Evolutionary conservation across 2,329 filamentous ascomycete species (phyloP).

Genomic region (Sporothrix euskadiensis): DNA sequence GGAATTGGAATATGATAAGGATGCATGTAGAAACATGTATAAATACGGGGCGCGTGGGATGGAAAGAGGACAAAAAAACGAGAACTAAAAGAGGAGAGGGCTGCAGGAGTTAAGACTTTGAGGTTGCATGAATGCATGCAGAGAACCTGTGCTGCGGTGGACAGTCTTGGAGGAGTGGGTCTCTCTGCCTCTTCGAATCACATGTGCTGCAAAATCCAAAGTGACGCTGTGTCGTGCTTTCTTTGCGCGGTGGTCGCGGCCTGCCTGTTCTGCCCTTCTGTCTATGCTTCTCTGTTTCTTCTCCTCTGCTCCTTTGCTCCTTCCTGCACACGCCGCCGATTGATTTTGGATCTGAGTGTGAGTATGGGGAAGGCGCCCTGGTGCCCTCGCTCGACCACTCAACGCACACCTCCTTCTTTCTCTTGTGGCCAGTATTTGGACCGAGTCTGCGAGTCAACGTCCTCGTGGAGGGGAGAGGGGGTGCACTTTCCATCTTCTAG

Average conservation of each 20-base stretch:
- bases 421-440: background rate
- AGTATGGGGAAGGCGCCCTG: background rate
- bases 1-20: background rate
- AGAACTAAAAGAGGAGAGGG: background rate
- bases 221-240: background rate
- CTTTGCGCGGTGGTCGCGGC: background rate
- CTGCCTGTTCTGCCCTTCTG: background rate
- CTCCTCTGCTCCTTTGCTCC: background rate
- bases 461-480: background rate
- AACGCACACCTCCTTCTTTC: background rate
- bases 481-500: background rate
- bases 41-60: background rate
- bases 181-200: background rate
- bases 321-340: background rate
- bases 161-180: background rate
- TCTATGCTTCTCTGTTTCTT: background rate
- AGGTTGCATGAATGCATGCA: background rate
- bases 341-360: background rate
- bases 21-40: background rate
- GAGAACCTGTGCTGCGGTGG: background rate
- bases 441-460: background rate
- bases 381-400: background rate
- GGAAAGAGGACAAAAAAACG: background rate
- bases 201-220: conserved; percentile 11
- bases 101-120: background rate